Base-by-base conservation (phyloP, 1,284 basidiomycete species). In the Trichosporon coremiiforme region DNA sequence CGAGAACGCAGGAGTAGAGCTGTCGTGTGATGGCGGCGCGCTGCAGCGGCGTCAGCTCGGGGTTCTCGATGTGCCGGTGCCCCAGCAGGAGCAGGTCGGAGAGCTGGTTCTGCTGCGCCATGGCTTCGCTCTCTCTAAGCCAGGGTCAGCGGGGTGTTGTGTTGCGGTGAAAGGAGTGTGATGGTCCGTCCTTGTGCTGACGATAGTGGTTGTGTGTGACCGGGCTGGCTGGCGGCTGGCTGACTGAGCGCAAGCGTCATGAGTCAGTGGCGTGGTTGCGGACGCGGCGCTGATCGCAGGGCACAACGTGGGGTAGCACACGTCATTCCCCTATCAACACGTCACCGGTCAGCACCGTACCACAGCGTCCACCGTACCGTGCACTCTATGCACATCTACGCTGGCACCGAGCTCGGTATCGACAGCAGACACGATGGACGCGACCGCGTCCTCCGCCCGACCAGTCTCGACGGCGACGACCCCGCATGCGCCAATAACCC, bases 381-480 rank as follows among this genome's bases (percentile, higher is more conserved):
- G 36, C 36, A 38, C 12, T 38, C 36, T 6, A 10, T 38, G 36
- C 36, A 57, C n/a, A 5, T 25, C 8, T 10, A 13, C 22, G n/a
- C n/a, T n/a, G n/a, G n/a, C n/a, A 2, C 31, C 29, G 17, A n/a
- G 13, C 29, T 33, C 57, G 13, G 6, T 13, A 17, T n/a, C 57
- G 17, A 35, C 57, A 22, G 1, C 9, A 35, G 8, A 33, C 45
- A 47, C 57, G 13, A n/a, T 41, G 60, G 67, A 31, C 36, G 29
- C 29, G 64, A 76, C 50, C 63, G 82, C 82, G 80, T 81, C 80
- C 9, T 36, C 31, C 35, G 68, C 68, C 36, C 76, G 80, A 10
- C 79, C 79, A 12, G 77, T 77, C 1, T 77, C 77, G 0, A 78
- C 77, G 2, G 75, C 77, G 0, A 73, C 78, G 38, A 75, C 75